phyloP scores from a whole-genome alignment of 805 yeast genomes.

The Monosporozyma aerobia region DNA sequence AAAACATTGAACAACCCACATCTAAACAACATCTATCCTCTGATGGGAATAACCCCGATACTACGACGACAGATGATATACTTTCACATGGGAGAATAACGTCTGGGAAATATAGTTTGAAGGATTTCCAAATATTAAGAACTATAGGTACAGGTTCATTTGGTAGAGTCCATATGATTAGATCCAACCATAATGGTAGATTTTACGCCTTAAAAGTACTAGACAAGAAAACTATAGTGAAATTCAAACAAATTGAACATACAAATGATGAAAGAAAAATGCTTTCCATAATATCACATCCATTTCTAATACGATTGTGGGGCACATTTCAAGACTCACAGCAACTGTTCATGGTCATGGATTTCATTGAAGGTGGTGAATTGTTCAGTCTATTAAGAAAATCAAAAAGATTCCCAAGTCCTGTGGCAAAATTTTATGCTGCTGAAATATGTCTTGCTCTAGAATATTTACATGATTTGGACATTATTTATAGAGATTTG shows the following conservation, averaged over 20 bases:
- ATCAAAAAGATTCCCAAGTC: slow-evolving; percentile 86
- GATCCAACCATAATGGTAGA: slow-evolving; percentile 82
- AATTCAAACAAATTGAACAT: slow-evolving; percentile 91
- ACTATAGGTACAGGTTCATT: slow-evolving; percentile 94
- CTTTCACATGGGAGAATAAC: slow-evolving; percentile 14
- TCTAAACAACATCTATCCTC: not conserved
- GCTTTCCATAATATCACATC: slow-evolving; percentile 79
- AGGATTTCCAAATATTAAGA: slow-evolving; percentile 75
- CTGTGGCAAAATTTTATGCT: slow-evolving; percentile 93
- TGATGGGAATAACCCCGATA: not conserved
- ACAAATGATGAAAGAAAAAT: slow-evolving; percentile 91
- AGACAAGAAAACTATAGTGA: slow-evolving; percentile 78
- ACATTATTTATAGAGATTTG: slow-evolving; percentile 82
- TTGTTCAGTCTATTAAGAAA: slow-evolving; percentile 75
- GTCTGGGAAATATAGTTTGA: slow-evolving; percentile 66
- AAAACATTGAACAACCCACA: not conserved
- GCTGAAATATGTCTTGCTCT: slow-evolving; percentile 82
- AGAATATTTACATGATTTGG: slow-evolving; percentile 78
- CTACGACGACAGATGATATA: not conserved
- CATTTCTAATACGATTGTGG: slow-evolving; percentile 90
- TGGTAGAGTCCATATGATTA: slow-evolving; percentile 85
- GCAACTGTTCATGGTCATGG: slow-evolving; percentile 90
- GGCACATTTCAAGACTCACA: slow-evolving; percentile 88
- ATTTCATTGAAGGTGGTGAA: slow-evolving; percentile 94
- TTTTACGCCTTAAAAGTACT: slow-evolving; percentile 90